A percentile compares a stretch with the other conserved stretches of the same genome.
Evolutionary conservation across 163 green algal species (phyloP).

Genomic region (Chlorella variabilis): DNA sequence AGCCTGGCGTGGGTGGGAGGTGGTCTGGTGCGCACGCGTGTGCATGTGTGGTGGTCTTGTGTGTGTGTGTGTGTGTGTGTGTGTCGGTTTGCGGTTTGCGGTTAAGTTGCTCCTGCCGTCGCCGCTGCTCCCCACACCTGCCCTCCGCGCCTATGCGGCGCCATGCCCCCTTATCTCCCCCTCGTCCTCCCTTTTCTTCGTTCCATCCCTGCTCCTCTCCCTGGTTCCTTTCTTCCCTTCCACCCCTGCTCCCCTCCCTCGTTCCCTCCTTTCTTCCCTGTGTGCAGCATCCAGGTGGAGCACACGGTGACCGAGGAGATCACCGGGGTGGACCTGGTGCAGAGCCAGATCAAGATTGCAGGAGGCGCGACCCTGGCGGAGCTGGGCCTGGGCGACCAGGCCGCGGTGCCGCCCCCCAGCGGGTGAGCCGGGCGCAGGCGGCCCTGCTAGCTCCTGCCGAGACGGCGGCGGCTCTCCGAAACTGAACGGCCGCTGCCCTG

Average conservation of each 20-base stretch:
- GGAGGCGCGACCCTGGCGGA: conserved; percentile 82
- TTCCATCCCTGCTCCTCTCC: not conserved
- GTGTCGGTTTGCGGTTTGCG: too few relatives aligned
- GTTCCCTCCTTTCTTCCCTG: not conserved
- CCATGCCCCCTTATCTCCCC: too few relatives aligned
- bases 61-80: not conserved
- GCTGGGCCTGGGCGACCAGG: not conserved
- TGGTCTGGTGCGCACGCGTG: not conserved
- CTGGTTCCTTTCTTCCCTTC: too few relatives aligned
- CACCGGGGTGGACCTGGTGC: conserved; percentile 94
- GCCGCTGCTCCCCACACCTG: too few relatives aligned
- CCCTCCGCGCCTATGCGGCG: too few relatives aligned
- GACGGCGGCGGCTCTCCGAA: too few relatives aligned
- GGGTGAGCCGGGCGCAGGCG: too few relatives aligned
- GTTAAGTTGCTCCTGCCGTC: too few relatives aligned
- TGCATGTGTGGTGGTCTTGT: not conserved
- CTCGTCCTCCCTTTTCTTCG: too few relatives aligned
- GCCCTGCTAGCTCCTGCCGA: too few relatives aligned
- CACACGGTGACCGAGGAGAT: conserved; percentile 99
- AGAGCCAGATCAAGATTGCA: conserved; percentile 95
- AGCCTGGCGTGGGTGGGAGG: conserved; percentile 53
- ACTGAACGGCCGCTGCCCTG: too few relatives aligned
- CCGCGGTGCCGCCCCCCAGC: too few relatives aligned
- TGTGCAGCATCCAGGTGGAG: conserved; percentile 83
- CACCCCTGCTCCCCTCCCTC: not conserved